Base-by-base conservation (phyloP, 768 basidiomycete genomes). In the Phylloporus arenicola region DNA sequence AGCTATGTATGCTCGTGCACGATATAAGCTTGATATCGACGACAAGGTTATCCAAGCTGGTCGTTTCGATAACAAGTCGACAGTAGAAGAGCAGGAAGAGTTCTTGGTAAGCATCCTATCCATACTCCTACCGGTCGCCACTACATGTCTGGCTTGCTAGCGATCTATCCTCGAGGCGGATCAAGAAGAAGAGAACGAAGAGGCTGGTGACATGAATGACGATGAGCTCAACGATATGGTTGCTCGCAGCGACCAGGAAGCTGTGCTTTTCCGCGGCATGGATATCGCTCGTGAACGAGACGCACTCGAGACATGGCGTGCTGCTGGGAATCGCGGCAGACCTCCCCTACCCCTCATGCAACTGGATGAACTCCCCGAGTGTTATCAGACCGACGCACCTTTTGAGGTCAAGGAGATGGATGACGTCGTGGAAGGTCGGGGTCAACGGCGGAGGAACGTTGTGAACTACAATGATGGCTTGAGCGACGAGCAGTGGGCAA, bases 11-110 rank as follows among this genome's bases (percentile, higher is more conserved):
- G 88, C 91, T 40, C 83, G 93, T 56, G 96, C 96, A 6, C 82
- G 90, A 51, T 90, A 83, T 72, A 99, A 99, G 75, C 86, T 97
- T 25, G 95, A 95, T 62, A 94, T 99, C 62, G 96, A 99, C 67
- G 93, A 95, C 73, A 98, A 99, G 69, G 95, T 96, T 72, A 97
- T 97, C 62, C 95, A 97, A 73, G 93, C 93, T 47, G 95, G 95
- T 76, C 92, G 92, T 41, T 97, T 97, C 72, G 96, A 99, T 68
- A 95, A 98, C 72, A 95, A 95, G 71, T 95, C 94, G 19, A 95
- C 93, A 4, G 89, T 92, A 57, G 93, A 95, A 65, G 96, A 99
- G 67, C 93, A 96, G 59, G 95, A 99, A 67, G 92, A 92, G 63
- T 87, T 95, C 57, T 71, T 97, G 72, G 90, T 92, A 60, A 57